phyloP scores from a whole-genome alignment of 1,139 yeast species.

The Magnusiomyces suaveolens region DNA sequence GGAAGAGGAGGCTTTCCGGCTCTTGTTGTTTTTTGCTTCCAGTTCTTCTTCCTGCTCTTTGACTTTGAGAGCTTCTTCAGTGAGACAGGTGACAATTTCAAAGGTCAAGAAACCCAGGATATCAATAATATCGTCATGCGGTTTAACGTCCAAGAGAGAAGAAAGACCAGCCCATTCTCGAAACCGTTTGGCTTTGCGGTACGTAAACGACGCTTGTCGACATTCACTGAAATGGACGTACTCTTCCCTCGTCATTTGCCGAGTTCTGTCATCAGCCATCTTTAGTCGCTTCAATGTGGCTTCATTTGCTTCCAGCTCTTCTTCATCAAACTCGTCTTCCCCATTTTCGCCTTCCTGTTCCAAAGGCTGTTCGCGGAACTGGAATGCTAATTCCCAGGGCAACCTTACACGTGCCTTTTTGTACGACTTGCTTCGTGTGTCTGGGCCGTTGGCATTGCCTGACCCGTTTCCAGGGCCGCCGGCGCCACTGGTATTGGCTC shows the following conservation, averaged over 20 bases:
- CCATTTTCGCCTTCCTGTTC: conserved; percentile 74
- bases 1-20: conserved; percentile 6
- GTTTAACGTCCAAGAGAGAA: conserved; percentile 77
- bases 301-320: conserved; percentile 79
- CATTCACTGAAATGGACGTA: conserved; percentile 99
- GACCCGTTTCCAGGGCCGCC: conserved; percentile 15
- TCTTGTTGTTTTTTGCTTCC: conserved; percentile 29
- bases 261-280: conserved; percentile 89
- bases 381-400: conserved; percentile 93
- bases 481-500: conserved; percentile 24
- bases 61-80: conserved; percentile 82
- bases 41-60: conserved; percentile 56
- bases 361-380: conserved; percentile 84
- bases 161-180: conserved; percentile 94
- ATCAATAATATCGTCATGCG: conserved; percentile 94
- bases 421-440: conserved; percentile 32
- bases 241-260: conserved; percentile 89
- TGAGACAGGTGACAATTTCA: conserved; percentile 89
- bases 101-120: conserved; percentile 90
- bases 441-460: conserved; percentile 34
- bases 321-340: conserved; percentile 38
- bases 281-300: conserved; percentile 82
- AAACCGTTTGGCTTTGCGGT: conserved; percentile 82
- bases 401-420: conserved; percentile 73
- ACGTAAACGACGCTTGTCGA: conserved; percentile 93